Percentiles rank a stretch among this genome's conserved stretches.
Conservation (phyloP, 257 asterid species). For the Ajuga chamaepitys region DNA sequence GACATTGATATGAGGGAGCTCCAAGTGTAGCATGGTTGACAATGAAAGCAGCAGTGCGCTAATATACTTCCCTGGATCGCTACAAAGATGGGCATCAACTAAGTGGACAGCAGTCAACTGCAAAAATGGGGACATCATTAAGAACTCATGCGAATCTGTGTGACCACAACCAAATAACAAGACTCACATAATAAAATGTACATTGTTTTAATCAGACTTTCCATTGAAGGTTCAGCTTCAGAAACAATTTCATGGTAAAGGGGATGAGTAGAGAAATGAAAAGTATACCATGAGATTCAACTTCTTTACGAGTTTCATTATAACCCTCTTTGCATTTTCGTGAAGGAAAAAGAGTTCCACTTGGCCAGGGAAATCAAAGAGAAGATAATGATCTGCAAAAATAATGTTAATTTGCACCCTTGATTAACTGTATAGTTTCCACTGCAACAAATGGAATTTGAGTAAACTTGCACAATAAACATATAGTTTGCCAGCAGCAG, state of each 20-base stretch:
- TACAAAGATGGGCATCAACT: constrained; percentile 94
- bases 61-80: constrained; percentile 94
- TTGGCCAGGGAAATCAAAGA: constrained; percentile 97
- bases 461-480: not conserved
- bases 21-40: constrained; percentile 93
- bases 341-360: constrained; percentile 97
- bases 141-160: not conserved
- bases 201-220: not conserved
- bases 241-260: constrained; percentile 2
- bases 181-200: not conserved
- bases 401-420: constrained; percentile 5
- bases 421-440: not conserved
- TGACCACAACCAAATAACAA: not conserved
- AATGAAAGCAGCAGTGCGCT: constrained; percentile 86
- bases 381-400: constrained; percentile 90
- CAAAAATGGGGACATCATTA: constrained; percentile 18
- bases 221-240: not conserved
- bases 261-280: constrained; percentile 8
- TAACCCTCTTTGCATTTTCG: constrained; percentile 62
- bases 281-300: constrained; percentile 69
- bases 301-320: constrained; percentile 80
- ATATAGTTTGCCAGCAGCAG: not conserved
- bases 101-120: constrained; percentile 95
- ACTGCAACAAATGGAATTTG: not conserved
- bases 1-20: constrained; percentile 94